phyloP scores from a whole-genome alignment of 306 rosid species.

The Dicorynia guianensis region DNA sequence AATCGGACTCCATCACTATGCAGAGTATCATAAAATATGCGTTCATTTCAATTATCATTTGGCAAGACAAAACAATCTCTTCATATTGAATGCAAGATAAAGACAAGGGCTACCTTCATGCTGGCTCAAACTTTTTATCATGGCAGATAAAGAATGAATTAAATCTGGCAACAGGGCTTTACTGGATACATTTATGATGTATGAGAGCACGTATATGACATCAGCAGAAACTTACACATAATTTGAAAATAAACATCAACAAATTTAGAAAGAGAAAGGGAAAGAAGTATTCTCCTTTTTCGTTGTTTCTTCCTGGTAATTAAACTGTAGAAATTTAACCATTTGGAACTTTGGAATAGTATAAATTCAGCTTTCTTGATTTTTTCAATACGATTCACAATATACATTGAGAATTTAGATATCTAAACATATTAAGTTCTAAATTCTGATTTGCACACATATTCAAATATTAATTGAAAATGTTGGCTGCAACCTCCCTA shows the following conservation, averaged over 20 bases:
- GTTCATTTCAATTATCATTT: slow-evolving; percentile 1
- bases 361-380: slow-evolving; percentile 4
- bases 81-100: neutral
- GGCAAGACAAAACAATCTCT: neutral
- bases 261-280: too few species aligned
- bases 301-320: slow-evolving; percentile 14
- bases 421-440: neutral
- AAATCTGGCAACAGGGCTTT: neutral
- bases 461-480: neutral
- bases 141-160: neutral
- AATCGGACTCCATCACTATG: slow-evolving; percentile 12
- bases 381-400: slow-evolving; percentile 7
- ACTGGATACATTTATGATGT: too few species aligned
- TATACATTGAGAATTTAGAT: neutral
- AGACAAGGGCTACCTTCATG: neutral
- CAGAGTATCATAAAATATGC: slow-evolving; percentile 8
- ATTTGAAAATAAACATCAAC: too few species aligned
- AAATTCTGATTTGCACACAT: slow-evolving; percentile 1
- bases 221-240: too few species aligned
- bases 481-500: neutral
- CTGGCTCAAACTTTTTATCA: neutral
- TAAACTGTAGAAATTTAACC: neutral
- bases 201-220: too few species aligned
- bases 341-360: neutral
- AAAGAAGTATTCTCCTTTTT: too few species aligned